Base-by-base conservation (phyloP, 371 early-diverging fungal species). In the Syncephalastrum monosporum region DNA sequence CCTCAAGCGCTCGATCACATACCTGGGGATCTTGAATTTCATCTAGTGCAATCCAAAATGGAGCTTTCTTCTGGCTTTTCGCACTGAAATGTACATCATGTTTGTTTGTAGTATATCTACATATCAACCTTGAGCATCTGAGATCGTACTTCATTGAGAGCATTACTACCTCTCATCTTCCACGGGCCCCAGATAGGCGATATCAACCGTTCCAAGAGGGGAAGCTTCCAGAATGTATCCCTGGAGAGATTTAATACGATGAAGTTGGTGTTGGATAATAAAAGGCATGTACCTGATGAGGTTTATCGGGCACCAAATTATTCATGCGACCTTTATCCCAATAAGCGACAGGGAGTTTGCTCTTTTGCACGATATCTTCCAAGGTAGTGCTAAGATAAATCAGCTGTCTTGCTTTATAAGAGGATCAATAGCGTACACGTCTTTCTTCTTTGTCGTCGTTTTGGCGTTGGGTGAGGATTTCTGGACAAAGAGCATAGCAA, bases 1-100 rank as follows among this genome's bases (percentile, higher is more conserved):
- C 8, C 17, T 42, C 7, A n/a, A 33, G 1, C 12, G 53, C 24
- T 2, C n/a, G 13, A 16, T 46, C 42, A n/a, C 46, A 49, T 71
- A 82, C 82, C 61, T 84, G 84, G 19, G 86, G 88, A 65, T 88
- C 88, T 53, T 81, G 78, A 1, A 87, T 70, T 62, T 82, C 74
- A 67, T 87, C 87, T 24, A 87, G 57, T 0, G 83, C 83, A 24
- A 80, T 58, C 80, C 80, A 80, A 23, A 80, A 63, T 0, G 75
- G 76, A 4, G 56, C n/a, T 12, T 7, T 56, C 29, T 6, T 29
- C 41, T 6, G n/a, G 15, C 24, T n/a, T 29, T 25, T 12, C 29
- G 33, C 29, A 48, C 42, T 47, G 44, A 50, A 27, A 46, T 5
- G 5, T 10, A 33, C 38, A 33, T 33, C 24, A n/a, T 48, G n/a